Base-by-base conservation (phyloP, 2,329 filamentous ascomycete genomes). In the Truncatella angustata region DNA sequence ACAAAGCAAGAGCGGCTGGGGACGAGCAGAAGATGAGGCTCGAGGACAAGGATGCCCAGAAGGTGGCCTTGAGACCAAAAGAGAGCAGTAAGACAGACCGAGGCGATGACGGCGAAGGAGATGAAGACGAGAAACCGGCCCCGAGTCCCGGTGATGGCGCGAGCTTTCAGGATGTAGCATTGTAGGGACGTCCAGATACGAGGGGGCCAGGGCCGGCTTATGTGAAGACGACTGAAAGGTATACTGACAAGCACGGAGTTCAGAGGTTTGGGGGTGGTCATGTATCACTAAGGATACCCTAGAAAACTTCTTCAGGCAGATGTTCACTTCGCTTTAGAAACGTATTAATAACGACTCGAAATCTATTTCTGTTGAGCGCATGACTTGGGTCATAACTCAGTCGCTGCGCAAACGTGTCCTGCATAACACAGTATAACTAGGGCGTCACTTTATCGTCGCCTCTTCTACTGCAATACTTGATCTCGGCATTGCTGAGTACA, bases 101-200 rank as follows among this genome's bases (percentile, higher is more conserved):
- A 53, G 73, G 75, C 46, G 75, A 77, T 6, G 63, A 64, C 5
- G 69, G 71, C 5, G 66, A 70, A 30, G 60, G 60, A n/a, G 61
- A 66, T 35, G 63, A 66, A 14, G 62, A 70, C 14, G 67, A 70
- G 43, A 77, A 74, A 56, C 68, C 73, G 1, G 69, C 72, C 14
- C 68, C 72, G 37, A 80, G 79, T 5, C 76, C 81, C 3, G 75
- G 72, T 16, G 81, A 83, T 56, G 77, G 79, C 1, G 74, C 75
- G 4, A 81, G 81, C n/a, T 86, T 86, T 66, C 82, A 86, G 60
- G 81, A 86, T 58, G 82, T 86, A 43, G 80, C 79, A 54, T 69
- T 86, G 60, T 86, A 72, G 59, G 18, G 11, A 12, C 4, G 14
- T 23, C 21, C 11, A 26, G 21, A 11, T n/a, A 21, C 12, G 20